Evolutionary conservation across 768 basidiomycete genomes (phyloP).

Genomic region (Amanita exitialis): DNA sequence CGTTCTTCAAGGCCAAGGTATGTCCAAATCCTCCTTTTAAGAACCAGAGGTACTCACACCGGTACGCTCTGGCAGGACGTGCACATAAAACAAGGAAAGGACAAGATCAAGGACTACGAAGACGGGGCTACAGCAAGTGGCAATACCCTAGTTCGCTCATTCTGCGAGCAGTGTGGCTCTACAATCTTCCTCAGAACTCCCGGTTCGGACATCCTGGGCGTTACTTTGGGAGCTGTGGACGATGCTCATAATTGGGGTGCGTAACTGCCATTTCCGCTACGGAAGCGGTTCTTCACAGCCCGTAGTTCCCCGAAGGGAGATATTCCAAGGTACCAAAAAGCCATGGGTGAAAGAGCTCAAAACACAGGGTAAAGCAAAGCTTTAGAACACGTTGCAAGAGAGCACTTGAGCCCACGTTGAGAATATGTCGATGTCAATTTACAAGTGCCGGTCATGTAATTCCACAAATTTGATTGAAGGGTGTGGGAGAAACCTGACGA

Average conservation of each 20-base stretch:
- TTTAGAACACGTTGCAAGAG: neutral
- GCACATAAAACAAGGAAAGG: conserved; percentile 15
- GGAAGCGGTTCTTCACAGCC: neutral
- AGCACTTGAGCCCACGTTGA: too few species aligned
- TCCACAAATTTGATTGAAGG: neutral
- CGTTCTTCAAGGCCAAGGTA: conserved; percentile 20
- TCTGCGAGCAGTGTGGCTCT: conserved; percentile 22
- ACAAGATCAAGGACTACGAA: conserved; percentile 13
- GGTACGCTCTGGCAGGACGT: conserved; percentile 12
- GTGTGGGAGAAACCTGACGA: neutral
- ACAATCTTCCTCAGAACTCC: conserved; percentile 15
- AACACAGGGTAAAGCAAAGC: conserved; percentile 8
- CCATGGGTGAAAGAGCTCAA: conserved; percentile 16
- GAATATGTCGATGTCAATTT: too few species aligned
- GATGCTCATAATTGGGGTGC: conserved; percentile 15
- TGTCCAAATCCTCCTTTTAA: neutral
- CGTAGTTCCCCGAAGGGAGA: conserved; percentile 15
- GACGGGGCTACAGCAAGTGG: conserved; percentile 19
- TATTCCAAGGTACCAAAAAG: conserved; percentile 7
- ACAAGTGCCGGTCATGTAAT: too few species aligned
- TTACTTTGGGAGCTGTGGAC: conserved; percentile 16
- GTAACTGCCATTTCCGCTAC: neutral
- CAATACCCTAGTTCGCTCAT: conserved; percentile 16
- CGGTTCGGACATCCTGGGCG: conserved; percentile 13
- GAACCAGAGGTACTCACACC: neutral